phyloP scores from a whole-genome alignment of 1,139 yeast species.

The Ogataea hybrid region DNA sequence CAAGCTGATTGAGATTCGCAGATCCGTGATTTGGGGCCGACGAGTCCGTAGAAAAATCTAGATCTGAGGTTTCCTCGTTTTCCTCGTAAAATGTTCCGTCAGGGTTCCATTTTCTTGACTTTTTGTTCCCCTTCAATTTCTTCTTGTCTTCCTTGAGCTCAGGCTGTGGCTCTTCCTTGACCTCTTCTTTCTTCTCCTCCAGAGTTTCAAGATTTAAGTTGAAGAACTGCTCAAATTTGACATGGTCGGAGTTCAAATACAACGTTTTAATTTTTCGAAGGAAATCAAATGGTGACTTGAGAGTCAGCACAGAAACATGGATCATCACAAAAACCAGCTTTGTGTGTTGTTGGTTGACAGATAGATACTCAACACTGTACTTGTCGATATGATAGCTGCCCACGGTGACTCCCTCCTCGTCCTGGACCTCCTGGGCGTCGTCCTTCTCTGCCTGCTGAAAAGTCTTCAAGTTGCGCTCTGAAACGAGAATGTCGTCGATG shows the following conservation, averaged over 20 bases:
- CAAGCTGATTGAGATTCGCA: constrained; percentile 30
- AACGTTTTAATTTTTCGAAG: constrained; percentile 28
- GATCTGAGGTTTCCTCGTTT: constrained; percentile 29
- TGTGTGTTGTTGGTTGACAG: constrained; percentile 25
- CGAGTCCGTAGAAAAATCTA: constrained; percentile 46
- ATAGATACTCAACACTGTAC: constrained; percentile 34
- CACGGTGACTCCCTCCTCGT: constrained; percentile 23
- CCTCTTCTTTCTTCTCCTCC: constrained; percentile 12
- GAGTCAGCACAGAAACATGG: constrained; percentile 33
- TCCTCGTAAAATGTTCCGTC: constrained; percentile 51
- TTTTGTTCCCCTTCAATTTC: constrained; percentile 25
- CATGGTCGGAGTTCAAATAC: too few relatives aligned
- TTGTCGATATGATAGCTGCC: constrained; percentile 35
- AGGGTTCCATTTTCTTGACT: constrained; percentile 45
- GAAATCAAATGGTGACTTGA: constrained; percentile 35
- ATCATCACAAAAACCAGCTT: constrained; percentile 31
- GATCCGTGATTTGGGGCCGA: constrained; percentile 18
- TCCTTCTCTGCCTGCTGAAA: constrained; percentile 18
- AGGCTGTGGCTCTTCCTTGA: constrained; percentile 7
- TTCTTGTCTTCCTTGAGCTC: constrained; percentile 11
- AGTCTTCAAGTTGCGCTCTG: constrained; percentile 38
- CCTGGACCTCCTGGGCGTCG: constrained; percentile 17
- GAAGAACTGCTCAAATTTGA: constrained; percentile 31
- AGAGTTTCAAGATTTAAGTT: constrained; percentile 24
- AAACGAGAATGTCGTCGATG: constrained; percentile 48